phyloP scores from a whole-genome alignment of 345 rosid genomes.

The Rhodamnia rubescens region DNA sequence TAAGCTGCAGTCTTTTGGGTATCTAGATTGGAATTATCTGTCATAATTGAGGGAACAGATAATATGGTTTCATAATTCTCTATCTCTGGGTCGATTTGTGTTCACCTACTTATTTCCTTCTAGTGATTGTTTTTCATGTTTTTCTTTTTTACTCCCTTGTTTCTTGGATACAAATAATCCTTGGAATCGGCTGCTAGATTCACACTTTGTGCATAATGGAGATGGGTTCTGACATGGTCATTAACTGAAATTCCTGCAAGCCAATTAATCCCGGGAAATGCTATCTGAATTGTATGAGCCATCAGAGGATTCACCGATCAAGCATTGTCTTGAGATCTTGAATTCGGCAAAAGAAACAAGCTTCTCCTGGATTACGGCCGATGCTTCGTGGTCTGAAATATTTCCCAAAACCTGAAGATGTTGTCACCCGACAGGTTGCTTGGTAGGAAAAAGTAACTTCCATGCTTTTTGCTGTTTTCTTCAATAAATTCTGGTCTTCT shows the following conservation, averaged over 20 bases:
- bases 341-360: conserved; percentile 32
- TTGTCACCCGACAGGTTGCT: conserved; percentile 90
- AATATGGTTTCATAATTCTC: not conserved
- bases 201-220: not conserved
- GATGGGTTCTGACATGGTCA: not conserved
- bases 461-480: not conserved
- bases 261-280: conserved; percentile 15
- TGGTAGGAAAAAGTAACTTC: conserved; percentile 35
- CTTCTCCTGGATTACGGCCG: conserved; percentile 13
- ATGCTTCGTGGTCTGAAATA: conserved; percentile 52
- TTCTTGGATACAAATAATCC: not conserved
- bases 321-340: conserved; percentile 48
- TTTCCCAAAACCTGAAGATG: conserved; percentile 78
- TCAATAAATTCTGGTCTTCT: not conserved
- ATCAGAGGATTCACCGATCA: conserved; percentile 58
- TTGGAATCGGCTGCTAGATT: not conserved
- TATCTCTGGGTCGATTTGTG: not conserved
- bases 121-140: not conserved
- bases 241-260: conserved; percentile 3
- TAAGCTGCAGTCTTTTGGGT: not conserved
- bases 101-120: not conserved
- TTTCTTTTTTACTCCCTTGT: not conserved
- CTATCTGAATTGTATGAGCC: conserved; percentile 62
- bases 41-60: not conserved
- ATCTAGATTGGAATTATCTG: not conserved